Evolutionary conservation across 768 basidiomycete species (phyloP).

Genomic region (Amanita rubescens): DNA sequence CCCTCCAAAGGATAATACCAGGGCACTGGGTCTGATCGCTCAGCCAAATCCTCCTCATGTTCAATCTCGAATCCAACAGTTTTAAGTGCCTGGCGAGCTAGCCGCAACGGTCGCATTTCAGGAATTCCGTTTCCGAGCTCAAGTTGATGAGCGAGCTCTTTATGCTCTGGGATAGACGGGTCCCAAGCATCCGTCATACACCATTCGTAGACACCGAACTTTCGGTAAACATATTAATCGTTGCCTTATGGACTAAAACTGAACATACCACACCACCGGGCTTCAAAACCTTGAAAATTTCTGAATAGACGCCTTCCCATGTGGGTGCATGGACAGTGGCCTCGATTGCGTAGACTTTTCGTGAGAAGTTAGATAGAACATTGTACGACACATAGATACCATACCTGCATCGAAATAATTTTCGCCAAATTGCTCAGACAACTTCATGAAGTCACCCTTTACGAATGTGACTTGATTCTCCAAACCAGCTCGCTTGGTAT

Average conservation of each 20-base stretch:
- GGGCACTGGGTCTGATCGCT: conserved; percentile 63
- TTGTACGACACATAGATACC: not conserved
- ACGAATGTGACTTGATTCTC: conserved; percentile 73
- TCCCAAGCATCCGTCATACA: conserved; percentile 97
- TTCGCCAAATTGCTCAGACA: conserved; percentile 86
- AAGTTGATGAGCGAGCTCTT: conserved; percentile 83
- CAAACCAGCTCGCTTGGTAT: conserved; percentile 72
- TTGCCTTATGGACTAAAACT: not conserved
- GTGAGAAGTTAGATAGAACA: conserved; percentile 4
- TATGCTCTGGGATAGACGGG: conserved; percentile 77
- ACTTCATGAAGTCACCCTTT: conserved; percentile 96
- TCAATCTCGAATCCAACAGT: conserved; percentile 82
- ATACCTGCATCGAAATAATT: conserved; percentile 90
- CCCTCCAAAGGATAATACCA: conserved; percentile 99
- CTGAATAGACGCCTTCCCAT: conserved; percentile 92
- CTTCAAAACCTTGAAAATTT: conserved; percentile 91
- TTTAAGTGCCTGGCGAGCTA: conserved; percentile 69
- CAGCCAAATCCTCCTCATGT: conserved; percentile 93
- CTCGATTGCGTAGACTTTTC: conserved; percentile 89
- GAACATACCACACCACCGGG: conserved; percentile 85
- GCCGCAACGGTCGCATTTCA: conserved; percentile 79
- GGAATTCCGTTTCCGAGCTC: conserved; percentile 97
- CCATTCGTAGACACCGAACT: conserved; percentile 99
- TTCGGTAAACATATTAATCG: conserved; percentile 5
- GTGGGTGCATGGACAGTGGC: conserved; percentile 95